Base-by-base conservation (phyloP, 192 early-diverging fungal species). In the Mortierella alpina region DNA sequence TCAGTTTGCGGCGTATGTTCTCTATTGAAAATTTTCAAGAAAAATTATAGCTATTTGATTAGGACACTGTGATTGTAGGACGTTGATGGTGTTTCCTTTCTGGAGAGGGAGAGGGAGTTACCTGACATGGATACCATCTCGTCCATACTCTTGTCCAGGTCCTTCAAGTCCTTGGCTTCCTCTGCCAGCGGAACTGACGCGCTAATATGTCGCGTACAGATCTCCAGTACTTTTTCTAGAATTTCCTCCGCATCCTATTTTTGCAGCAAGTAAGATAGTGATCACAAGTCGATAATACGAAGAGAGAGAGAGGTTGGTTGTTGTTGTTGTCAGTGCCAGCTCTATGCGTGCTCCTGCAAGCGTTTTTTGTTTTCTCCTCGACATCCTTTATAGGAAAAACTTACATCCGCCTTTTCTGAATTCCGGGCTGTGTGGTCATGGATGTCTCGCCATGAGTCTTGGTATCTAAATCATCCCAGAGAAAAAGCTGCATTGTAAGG, bases 361-460 rank as follows among this genome's bases (percentile, higher is more conserved):
- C 20, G 11, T 20, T 20, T 22, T 22, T 57, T 2, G 2, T 7
- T 56, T 18, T 56, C 55, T 22, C 55, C 22, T 20, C 22, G 14
- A 11, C 55, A 20, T 0, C 10, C 15, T 23, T 41, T 41, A 1
- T 4, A 61, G 45, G 2, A 0, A 9, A 2, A 57, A 58, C 66
- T 48, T 80, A 80, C 77, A 52, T 80, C 77, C 5, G 77, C 77
- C 12, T 68, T 67, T 23, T 80, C 77, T 54, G 77, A 59, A 47
- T 80, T 80, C 13, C 61, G 58, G 13, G 65, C 15, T 5, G 77
- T 72, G 53, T 80, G 77, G 45, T 64, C 45, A 61, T 80, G 77
- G 60, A 80, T 80, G 12, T 80, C 65, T 63, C 23, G 72, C 77
- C 77, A 80, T 18, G 70, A 80, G 51, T 80, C 77, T 65, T 80